Percentiles rank a stretch among this genome's conserved stretches.
Conservation (phyloP, 2,329 filamentous ascomycete genomes). For the Shiraia sp. region DNA sequence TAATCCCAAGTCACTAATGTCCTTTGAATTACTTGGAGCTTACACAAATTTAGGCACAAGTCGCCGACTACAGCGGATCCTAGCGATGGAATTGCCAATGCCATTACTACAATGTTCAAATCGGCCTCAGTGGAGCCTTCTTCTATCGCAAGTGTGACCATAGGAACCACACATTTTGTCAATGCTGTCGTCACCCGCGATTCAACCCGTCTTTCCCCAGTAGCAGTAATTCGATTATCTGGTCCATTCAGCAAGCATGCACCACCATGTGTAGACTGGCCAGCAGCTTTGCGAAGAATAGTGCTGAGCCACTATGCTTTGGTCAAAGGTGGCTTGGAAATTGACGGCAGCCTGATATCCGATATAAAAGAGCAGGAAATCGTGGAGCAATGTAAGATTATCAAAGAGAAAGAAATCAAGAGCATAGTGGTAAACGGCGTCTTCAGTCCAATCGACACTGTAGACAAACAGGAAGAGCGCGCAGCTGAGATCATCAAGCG, state of each 20-base stretch:
- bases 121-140: conserved; percentile 33
- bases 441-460: conserved; percentile 62
- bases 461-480: conserved; percentile 56
- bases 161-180: conserved; percentile 58
- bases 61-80: conserved; percentile 43
- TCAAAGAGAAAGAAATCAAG: conserved; percentile 49
- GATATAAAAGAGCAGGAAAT: conserved; percentile 52
- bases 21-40: not conserved
- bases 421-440: conserved; percentile 61
- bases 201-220: conserved; percentile 53
- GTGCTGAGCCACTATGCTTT: conserved; percentile 52
- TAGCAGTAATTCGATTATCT: conserved; percentile 58
- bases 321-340: conserved; percentile 55
- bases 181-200: conserved; percentile 58
- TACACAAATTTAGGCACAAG: conserved; percentile 37
- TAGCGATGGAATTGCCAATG: conserved; percentile 41
- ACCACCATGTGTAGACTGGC: conserved; percentile 57
- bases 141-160: conserved; percentile 51
- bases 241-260: conserved; percentile 54
- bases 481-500: conserved; percentile 54
- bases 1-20: too few relatives aligned
- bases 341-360: conserved; percentile 54
- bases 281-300: conserved; percentile 49
- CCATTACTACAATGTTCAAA: conserved; percentile 43
- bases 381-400: conserved; percentile 48